Evolutionary conservation across 164 flowering plant species (phyloP).

Genomic region (Aristolochia fimbriata): DNA sequence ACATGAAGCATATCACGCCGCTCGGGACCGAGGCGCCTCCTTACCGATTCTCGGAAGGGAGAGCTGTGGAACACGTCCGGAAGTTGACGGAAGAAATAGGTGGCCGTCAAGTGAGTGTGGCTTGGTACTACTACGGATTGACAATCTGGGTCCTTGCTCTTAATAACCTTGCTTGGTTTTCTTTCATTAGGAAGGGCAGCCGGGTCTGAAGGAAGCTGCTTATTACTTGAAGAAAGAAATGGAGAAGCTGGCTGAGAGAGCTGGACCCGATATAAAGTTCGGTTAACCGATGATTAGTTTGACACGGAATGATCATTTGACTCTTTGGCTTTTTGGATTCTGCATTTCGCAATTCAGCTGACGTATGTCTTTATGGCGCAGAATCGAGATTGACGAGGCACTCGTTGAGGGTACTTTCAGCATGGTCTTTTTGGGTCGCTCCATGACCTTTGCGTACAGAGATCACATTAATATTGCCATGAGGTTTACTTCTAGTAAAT

Average conservation of each 20-base stretch:
- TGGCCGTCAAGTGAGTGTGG: slow-evolving; percentile 66
- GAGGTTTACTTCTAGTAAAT: slow-evolving; percentile 37
- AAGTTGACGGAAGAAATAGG: slow-evolving; percentile 60
- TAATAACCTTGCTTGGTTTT: background rate
- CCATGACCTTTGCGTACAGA: slow-evolving; percentile 77
- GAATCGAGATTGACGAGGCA: slow-evolving; percentile 78
- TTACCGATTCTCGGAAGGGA: slow-evolving; percentile 76
- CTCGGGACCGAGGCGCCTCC: slow-evolving; percentile 63
- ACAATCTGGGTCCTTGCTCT: background rate
- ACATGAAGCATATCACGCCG: slow-evolving; percentile 64
- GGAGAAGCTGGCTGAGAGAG: slow-evolving; percentile 54
- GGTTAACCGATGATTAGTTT: slow-evolving; percentile 1
- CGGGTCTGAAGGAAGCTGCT: slow-evolving; percentile 77
- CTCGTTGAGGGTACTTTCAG: slow-evolving; percentile 79
- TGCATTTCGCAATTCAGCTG: background rate
- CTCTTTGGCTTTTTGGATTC: background rate
- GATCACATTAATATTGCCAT: slow-evolving; percentile 64
- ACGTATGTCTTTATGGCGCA: slow-evolving; percentile 21
- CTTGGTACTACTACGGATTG: background rate
- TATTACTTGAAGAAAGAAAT: slow-evolving; percentile 55
- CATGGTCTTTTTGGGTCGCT: slow-evolving; percentile 77
- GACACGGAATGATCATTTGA: background rate
- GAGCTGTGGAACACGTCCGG: slow-evolving; percentile 71
- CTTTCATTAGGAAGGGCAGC: slow-evolving; percentile 64
- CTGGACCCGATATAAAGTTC: slow-evolving; percentile 56